Percentiles rank a stretch among this genome's conserved stretches.
Evolutionary conservation across 805 yeast species (phyloP).

Genomic region (Wickerhamiella kazuoi): DNA sequence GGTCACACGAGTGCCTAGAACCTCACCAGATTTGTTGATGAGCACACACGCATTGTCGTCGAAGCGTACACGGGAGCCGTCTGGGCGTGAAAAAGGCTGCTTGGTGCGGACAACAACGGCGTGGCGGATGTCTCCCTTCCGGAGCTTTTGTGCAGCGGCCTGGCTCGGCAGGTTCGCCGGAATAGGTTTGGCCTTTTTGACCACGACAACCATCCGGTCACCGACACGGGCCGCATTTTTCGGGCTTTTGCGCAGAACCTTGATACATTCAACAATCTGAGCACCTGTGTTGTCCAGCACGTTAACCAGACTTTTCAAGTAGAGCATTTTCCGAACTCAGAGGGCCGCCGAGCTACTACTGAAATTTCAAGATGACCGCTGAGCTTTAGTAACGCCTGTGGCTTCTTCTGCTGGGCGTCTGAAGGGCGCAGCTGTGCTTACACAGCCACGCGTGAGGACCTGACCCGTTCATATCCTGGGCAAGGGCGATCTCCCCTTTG

Average conservation of each 20-base stretch:
- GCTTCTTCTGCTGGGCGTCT: too few species aligned
- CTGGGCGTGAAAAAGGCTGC: constrained; percentile 59
- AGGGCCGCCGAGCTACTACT: background rate
- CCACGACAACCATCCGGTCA: constrained; percentile 85
- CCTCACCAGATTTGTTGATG: constrained; percentile 81
- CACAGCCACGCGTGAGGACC: too few species aligned
- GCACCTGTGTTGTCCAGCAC: constrained; percentile 96
- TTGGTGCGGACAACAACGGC: constrained; percentile 91
- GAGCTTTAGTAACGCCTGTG: too few species aligned
- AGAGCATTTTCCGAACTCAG: constrained; percentile 39
- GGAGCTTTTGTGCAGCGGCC: constrained; percentile 52
- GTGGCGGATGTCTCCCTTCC: constrained; percentile 88
- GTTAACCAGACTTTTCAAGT: constrained; percentile 69
- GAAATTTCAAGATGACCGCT: background rate
- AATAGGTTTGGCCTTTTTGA: constrained; percentile 73
- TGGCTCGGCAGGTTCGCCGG: constrained; percentile 57
- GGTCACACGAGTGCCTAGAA: constrained; percentile 82
- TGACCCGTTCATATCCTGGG: too few species aligned
- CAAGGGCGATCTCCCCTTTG: too few species aligned
- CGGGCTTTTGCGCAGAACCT: constrained; percentile 79
- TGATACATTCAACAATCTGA: constrained; percentile 84
- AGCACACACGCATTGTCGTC: constrained; percentile 96
- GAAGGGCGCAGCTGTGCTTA: too few species aligned
- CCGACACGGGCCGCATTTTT: constrained; percentile 70
- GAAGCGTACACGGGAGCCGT: constrained; percentile 72